Evolutionary conservation across 2,329 filamentous ascomycete genomes (phyloP).

Genomic region (Ophiostoma tasmaniense): DNA sequence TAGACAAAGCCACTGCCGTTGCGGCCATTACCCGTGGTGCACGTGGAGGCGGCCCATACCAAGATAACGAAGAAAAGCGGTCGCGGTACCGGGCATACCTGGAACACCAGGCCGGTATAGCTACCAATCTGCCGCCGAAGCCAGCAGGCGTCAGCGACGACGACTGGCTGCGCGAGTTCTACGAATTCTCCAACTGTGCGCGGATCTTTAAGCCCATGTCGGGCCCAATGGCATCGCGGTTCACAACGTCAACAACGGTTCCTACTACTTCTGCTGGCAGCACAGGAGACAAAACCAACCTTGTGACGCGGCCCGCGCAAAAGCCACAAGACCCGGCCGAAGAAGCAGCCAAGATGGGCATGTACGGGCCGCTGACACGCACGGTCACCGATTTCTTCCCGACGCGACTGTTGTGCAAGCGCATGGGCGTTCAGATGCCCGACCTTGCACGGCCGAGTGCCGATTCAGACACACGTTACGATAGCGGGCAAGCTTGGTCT

Average conservation of each 20-base stretch:
- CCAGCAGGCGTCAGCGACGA: constrained; percentile 44
- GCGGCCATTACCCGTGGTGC: constrained; percentile 59
- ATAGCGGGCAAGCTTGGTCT: background rate
- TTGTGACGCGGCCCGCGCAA: constrained; percentile 37
- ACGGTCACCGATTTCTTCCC: constrained; percentile 65
- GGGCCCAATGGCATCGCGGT: constrained; percentile 85
- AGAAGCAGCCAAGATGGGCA: constrained; percentile 78
- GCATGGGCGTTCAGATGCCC: constrained; percentile 80
- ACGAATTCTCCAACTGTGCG: constrained; percentile 60
- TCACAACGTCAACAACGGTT: constrained; percentile 58
- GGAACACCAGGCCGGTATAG: constrained; percentile 61
- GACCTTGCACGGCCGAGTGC: constrained; percentile 54
- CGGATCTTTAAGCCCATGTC: constrained; percentile 84
- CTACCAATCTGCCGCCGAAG: constrained; percentile 45
- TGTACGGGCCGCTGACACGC: constrained; percentile 87
- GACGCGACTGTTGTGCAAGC: constrained; percentile 79
- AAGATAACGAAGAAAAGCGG: constrained; percentile 70
- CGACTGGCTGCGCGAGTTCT: constrained; percentile 72
- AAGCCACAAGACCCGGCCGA: constrained; percentile 70
- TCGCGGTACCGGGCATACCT: constrained; percentile 75
- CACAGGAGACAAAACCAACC: background rate
- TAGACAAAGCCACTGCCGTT: constrained; percentile 59
- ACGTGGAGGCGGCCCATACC: constrained; percentile 68
- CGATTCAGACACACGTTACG: constrained; percentile 24
- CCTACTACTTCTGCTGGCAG: background rate